phyloP scores from a whole-genome alignment of 495 filamentous ascomycete species.

The Acidomyces sp. region DNA sequence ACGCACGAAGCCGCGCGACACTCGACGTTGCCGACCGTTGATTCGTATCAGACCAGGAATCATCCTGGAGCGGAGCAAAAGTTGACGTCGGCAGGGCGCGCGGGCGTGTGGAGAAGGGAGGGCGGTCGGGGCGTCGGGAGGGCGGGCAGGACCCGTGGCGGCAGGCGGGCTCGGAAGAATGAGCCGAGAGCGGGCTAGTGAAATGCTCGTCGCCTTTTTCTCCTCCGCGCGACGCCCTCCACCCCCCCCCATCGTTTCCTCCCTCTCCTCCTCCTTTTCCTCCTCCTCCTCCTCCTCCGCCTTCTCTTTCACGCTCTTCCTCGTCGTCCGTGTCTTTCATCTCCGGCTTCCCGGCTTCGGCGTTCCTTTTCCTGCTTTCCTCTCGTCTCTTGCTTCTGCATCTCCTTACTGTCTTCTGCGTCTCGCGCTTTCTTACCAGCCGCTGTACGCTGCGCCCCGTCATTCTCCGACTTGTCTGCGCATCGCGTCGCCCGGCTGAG shows the following conservation, averaged over 20 bases:
- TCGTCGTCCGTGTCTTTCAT: background rate
- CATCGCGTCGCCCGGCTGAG: background rate
- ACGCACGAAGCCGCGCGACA: too few species aligned
- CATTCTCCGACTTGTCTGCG: background rate
- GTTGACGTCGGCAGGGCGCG: background rate
- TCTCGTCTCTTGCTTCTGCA: constrained; percentile 3
- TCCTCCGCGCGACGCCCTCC: background rate
- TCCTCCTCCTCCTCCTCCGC: constrained; percentile 1
- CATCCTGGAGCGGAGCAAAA: background rate
- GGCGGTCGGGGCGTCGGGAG: too few species aligned
- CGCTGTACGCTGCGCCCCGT: background rate
- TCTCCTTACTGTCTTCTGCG: constrained; percentile 9
- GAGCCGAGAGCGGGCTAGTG: too few species aligned
- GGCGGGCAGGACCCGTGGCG: too few species aligned
- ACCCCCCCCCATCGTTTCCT: background rate
- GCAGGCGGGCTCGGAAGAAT: too few species aligned
- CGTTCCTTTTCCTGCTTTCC: background rate
- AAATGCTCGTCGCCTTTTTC: background rate
- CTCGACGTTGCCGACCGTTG: background rate
- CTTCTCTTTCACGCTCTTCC: too few species aligned
- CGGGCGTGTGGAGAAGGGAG: too few species aligned
- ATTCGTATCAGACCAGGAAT: background rate
- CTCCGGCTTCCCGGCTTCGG: background rate
- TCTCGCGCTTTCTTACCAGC: background rate
- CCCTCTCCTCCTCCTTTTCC: background rate